Percentiles rank a stretch among this genome's conserved stretches.
Conservation (phyloP, 495 filamentous ascomycete species). For the Viridothelium virens region DNA sequence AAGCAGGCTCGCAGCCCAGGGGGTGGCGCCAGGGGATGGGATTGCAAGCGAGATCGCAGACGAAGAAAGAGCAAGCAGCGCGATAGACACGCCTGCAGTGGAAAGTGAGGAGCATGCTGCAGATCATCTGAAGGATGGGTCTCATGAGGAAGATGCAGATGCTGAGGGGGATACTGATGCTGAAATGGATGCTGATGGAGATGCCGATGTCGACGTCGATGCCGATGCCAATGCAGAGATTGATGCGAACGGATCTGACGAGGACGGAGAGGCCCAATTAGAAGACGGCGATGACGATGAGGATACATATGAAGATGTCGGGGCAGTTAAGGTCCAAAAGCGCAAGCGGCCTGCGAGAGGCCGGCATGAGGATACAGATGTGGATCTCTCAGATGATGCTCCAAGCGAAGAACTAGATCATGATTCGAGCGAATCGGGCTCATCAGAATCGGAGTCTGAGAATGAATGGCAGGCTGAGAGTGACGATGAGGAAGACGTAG, state of each 20-base stretch:
- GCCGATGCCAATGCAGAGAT: constrained; percentile 30
- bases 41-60: constrained; percentile 46
- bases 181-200: constrained; percentile 22
- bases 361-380: constrained; percentile 25
- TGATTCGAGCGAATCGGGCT: constrained; percentile 49
- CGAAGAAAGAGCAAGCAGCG: constrained; percentile 15
- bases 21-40: constrained; percentile 17
- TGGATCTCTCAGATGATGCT: constrained; percentile 29
- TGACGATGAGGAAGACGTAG: constrained; percentile 57
- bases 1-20: constrained; percentile 25
- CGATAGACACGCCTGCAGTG: not conserved
- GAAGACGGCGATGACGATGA: constrained; percentile 39
- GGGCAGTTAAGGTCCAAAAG: constrained; percentile 58
- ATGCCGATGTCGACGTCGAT: constrained; percentile 37
- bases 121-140: constrained; percentile 23
- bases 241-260: constrained; percentile 36
- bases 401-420: constrained; percentile 38
- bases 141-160: constrained; percentile 19
- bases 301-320: constrained; percentile 54
- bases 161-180: constrained; percentile 34
- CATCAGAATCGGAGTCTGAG: constrained; percentile 59
- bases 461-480: constrained; percentile 60
- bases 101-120: constrained; percentile 30
- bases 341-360: constrained; percentile 38
- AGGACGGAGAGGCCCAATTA: constrained; percentile 35